These are phyloP conservation scores for Stachybotrys chartarum DNA, from an alignment of 2,329 filamentous ascomycete species.

Conservation along the genomic window DNA sequence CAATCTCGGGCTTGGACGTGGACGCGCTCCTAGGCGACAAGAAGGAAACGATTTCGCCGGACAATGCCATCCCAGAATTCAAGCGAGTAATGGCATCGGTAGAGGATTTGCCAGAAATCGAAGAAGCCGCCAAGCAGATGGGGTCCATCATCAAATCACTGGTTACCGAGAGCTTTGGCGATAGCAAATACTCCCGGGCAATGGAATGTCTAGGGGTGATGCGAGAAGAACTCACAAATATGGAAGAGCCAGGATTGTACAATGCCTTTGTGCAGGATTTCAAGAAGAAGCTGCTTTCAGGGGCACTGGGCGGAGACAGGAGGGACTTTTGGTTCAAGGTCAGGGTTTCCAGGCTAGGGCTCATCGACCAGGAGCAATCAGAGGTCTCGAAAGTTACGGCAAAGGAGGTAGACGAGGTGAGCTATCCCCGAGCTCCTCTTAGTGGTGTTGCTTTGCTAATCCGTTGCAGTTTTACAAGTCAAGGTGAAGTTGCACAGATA, in stretches of 20 bases:
- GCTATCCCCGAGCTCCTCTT: background rate
- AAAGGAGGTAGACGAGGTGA: slow-evolving; percentile 62
- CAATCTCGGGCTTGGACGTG: slow-evolving; percentile 83
- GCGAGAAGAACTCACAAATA: slow-evolving; percentile 65
- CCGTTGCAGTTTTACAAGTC: slow-evolving; percentile 27
- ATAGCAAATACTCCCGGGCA: slow-evolving; percentile 65
- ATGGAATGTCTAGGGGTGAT: slow-evolving; percentile 71
- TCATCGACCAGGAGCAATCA: slow-evolving; percentile 60
- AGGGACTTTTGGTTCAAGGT: slow-evolving; percentile 78
- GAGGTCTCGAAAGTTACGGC: slow-evolving; percentile 59
- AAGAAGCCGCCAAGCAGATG: slow-evolving; percentile 69
- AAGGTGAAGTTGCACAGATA: slow-evolving; percentile 11
- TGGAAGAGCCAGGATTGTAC: slow-evolving; percentile 70
- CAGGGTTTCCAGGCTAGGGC: slow-evolving; percentile 57
- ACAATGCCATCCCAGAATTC: slow-evolving; percentile 86
- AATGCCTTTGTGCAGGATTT: slow-evolving; percentile 66
- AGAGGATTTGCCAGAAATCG: slow-evolving; percentile 53
- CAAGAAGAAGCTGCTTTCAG: slow-evolving; percentile 64
- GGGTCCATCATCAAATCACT: slow-evolving; percentile 60
- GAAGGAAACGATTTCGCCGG: slow-evolving; percentile 38
- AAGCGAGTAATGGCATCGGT: slow-evolving; percentile 65
- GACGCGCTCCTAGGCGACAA: slow-evolving; percentile 65
- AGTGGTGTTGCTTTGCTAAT: slow-evolving; percentile 14
- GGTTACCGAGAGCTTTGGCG: slow-evolving; percentile 67
- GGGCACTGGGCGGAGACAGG: slow-evolving; percentile 67